Percentiles rank a stretch among this genome's conserved stretches.
These are phyloP conservation scores for Macrocybe gigantea DNA, from an alignment of 768 basidiomycete genomes.

Conservation along the genomic window DNA sequence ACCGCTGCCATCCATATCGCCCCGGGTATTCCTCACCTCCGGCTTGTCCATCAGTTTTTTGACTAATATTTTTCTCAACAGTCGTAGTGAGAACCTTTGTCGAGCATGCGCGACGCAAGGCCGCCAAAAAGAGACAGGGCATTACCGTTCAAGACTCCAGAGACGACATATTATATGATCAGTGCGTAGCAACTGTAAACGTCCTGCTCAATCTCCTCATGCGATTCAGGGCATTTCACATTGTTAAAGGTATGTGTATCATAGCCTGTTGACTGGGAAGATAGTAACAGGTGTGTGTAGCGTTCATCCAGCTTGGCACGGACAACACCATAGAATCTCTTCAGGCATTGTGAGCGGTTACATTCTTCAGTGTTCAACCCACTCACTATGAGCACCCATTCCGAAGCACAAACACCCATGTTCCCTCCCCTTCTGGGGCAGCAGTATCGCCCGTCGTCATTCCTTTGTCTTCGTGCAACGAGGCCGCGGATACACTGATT, in stretches of 20 bases:
- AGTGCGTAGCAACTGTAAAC: slow-evolving; percentile 29
- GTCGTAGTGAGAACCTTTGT: slow-evolving; percentile 51
- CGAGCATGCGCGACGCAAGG: slow-evolving; percentile 39
- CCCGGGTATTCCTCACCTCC: slow-evolving; percentile 29
- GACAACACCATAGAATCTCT: slow-evolving; percentile 68
- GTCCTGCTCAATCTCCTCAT: not conserved
- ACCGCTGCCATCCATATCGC: slow-evolving; percentile 52
- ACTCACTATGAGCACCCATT: not conserved
- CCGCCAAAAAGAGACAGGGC: slow-evolving; percentile 27
- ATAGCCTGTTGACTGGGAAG: not conserved
- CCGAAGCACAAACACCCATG: slow-evolving; percentile 58
- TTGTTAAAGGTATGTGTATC: slow-evolving; percentile 43
- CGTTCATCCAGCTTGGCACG: slow-evolving; percentile 62
- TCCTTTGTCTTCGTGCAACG: slow-evolving; percentile 50
- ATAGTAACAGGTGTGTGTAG: slow-evolving; percentile 11
- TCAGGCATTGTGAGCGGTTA: slow-evolving; percentile 49
- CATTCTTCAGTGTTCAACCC: not conserved
- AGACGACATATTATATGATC: slow-evolving; percentile 64
- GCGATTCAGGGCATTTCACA: slow-evolving; percentile 51
- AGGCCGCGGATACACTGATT: slow-evolving; percentile 62
- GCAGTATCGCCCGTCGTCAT: slow-evolving; percentile 52
- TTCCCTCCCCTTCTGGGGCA: slow-evolving; percentile 64
- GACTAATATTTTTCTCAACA: slow-evolving; percentile 10
- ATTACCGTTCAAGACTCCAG: slow-evolving; percentile 41
- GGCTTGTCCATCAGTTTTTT: too few relatives aligned